Conservation (phyloP, 305 asterid species). For the Coffea humblotiana region DNA sequence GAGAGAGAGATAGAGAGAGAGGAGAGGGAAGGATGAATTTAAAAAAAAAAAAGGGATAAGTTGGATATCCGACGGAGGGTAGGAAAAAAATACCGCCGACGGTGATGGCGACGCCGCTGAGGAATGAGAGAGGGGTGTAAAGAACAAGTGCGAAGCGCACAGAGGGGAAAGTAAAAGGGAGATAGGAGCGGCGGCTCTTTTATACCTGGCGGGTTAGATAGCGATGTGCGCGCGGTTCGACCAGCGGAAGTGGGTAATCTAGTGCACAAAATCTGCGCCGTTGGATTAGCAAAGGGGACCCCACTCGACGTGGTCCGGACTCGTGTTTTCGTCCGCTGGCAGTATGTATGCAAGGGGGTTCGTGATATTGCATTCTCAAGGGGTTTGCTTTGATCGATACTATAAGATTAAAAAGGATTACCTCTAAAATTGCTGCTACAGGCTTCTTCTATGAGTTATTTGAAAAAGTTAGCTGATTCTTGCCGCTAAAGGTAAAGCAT, state of each 20-base stretch:
- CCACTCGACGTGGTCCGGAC: conserved; percentile 18
- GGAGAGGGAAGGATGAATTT: conserved; percentile 86
- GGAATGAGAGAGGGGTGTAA: background rate
- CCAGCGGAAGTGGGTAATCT: conserved; percentile 32
- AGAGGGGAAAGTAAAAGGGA: background rate
- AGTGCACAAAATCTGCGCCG: conserved; percentile 29
- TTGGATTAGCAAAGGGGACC: conserved; percentile 28
- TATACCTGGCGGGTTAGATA: conserved; percentile 18
- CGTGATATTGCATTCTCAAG: too few relatives aligned
- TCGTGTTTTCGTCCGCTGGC: background rate
- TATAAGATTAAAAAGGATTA: too few relatives aligned
- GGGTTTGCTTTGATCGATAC: too few relatives aligned
- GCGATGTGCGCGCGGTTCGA: conserved; percentile 20
- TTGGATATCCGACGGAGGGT: conserved; percentile 69
- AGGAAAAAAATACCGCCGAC: conserved; percentile 55
- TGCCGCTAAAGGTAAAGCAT: too few relatives aligned
- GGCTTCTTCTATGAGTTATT: too few relatives aligned
- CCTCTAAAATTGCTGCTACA: too few relatives aligned
- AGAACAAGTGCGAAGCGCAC: conserved; percentile 35
- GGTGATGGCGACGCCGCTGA: conserved; percentile 41
- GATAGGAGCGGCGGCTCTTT: conserved; percentile 13
- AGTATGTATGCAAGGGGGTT: too few relatives aligned
- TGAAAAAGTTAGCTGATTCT: too few relatives aligned
- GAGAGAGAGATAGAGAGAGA: conserved; percentile 46
- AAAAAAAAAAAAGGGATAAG: conserved; percentile 28